A percentile compares a stretch with the other conserved stretches of the same genome.
phyloP scores from a whole-genome alignment of 768 basidiomycete genomes.

The Lentinula guzmanii region DNA sequence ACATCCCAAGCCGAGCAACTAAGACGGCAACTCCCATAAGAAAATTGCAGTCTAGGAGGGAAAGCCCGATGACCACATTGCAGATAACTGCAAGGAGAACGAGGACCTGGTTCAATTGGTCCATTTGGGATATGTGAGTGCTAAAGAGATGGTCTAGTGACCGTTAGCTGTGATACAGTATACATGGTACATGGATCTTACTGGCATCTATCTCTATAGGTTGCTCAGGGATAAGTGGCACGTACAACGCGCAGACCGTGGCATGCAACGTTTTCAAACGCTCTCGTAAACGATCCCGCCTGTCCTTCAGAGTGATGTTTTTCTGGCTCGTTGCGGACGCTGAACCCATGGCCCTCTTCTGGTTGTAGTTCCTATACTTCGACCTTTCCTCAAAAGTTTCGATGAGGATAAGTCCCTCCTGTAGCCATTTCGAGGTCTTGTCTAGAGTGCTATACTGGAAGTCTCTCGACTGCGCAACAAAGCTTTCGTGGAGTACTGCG shows the following conservation, averaged over 20 bases:
- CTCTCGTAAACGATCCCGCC: neutral
- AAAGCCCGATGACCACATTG: slow-evolving; percentile 9
- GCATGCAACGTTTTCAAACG: neutral
- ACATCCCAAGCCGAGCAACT: slow-evolving; percentile 8
- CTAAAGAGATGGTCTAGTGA: neutral
- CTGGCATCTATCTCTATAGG: neutral
- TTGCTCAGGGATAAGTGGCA: neutral
- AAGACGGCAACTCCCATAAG: slow-evolving; percentile 7
- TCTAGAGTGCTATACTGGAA: neutral
- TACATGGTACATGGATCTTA: neutral
- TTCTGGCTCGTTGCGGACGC: neutral
- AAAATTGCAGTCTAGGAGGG: slow-evolving; percentile 10
- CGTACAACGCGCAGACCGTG: neutral
- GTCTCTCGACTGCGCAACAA: neutral
- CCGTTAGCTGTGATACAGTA: neutral
- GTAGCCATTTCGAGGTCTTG: neutral
- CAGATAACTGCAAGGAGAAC: slow-evolving; percentile 10
- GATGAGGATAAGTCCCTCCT: neutral
- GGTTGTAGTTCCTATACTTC: neutral
- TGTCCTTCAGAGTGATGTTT: neutral
- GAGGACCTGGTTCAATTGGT: slow-evolving; percentile 5
- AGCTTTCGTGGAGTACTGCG: neutral
- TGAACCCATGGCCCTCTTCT: neutral
- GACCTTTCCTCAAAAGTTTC: neutral
- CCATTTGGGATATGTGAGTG: slow-evolving; percentile 1